A percentile compares a stretch with the other conserved stretches of the same genome.
These are phyloP conservation scores for Elongisporangium prolatum DNA, from an alignment of 352 stramenopile species.

Conservation along the genomic window DNA sequence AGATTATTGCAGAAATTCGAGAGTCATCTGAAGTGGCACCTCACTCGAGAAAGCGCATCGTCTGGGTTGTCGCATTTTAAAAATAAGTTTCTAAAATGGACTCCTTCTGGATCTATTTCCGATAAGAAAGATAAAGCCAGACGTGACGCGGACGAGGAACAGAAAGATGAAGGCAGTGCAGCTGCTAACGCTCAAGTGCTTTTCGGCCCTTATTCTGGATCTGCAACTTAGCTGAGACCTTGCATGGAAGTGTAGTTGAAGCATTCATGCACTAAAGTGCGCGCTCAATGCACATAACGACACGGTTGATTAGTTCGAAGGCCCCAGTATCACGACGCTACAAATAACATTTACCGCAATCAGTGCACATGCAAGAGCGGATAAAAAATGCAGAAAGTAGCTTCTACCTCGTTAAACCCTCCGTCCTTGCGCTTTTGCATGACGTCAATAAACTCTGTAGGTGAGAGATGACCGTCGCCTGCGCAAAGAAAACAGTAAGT, in stretches of 20 bases:
- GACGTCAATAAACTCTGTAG: slow-evolving; percentile 81
- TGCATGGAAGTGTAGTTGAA: slow-evolving; percentile 1
- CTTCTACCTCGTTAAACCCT: slow-evolving; percentile 69
- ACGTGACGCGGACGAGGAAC: slow-evolving; percentile 5
- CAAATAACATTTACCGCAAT: slow-evolving; percentile 1
- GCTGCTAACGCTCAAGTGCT: slow-evolving; percentile 64
- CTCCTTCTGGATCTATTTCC: slow-evolving; percentile 27
- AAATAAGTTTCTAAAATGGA: slow-evolving; percentile 84
- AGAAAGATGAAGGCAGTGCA: slow-evolving; percentile 53
- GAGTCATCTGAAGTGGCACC: slow-evolving; percentile 76
- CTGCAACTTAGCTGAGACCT: slow-evolving; percentile 13
- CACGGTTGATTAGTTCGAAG: slow-evolving; percentile 56
- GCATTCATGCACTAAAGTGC: slow-evolving; percentile 17
- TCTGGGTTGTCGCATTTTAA: slow-evolving; percentile 83
- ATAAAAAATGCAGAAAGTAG: neutral
- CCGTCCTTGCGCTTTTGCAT: slow-evolving; percentile 85
- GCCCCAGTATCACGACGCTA: slow-evolving; percentile 75
- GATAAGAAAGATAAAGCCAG: slow-evolving; percentile 68
- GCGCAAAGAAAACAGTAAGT: neutral
- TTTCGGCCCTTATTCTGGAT: slow-evolving; percentile 71
- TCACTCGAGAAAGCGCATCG: slow-evolving; percentile 78
- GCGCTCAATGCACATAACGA: slow-evolving; percentile 65
- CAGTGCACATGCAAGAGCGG: neutral
- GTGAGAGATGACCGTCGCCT: slow-evolving; percentile 75
- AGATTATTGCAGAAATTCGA: slow-evolving; percentile 83